Percentiles rank a stretch among this genome's conserved stretches.
Conservation (phyloP, 805 yeast genomes). For the Starmerella powellii region DNA sequence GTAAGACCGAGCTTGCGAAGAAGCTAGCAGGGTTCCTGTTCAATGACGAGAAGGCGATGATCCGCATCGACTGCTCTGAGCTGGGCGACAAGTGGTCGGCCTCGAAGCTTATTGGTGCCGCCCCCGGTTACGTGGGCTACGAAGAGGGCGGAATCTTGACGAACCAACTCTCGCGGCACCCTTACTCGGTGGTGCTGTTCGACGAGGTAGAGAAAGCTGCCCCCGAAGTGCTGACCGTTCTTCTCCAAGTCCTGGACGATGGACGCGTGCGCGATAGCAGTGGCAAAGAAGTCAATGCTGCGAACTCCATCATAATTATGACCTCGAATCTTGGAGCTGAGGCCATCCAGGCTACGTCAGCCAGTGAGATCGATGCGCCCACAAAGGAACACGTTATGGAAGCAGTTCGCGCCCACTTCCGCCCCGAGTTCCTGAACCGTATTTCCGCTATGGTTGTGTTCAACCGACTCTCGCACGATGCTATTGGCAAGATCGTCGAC, state of each 20-base stretch:
- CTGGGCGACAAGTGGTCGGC: slow-evolving; percentile 91
- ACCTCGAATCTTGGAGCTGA: slow-evolving; percentile 96
- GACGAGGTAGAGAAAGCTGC: slow-evolving; percentile 99
- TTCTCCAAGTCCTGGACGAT: slow-evolving; percentile 87
- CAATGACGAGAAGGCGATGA: slow-evolving; percentile 93
- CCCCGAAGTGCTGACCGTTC: slow-evolving; percentile 87
- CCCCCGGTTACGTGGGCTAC: slow-evolving; percentile 94
- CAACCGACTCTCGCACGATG: slow-evolving; percentile 82
- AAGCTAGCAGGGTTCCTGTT: slow-evolving; percentile 91
- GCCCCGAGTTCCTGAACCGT: slow-evolving; percentile 96
- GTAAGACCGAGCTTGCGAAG: slow-evolving; percentile 96
- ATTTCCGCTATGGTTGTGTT: slow-evolving; percentile 86
- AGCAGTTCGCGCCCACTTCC: slow-evolving; percentile 75
- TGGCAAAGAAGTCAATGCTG: slow-evolving; percentile 86
- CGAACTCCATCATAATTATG: slow-evolving; percentile 87
- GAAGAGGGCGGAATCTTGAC: slow-evolving; percentile 97
- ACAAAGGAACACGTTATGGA: slow-evolving; percentile 72
- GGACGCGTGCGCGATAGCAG: slow-evolving; percentile 91
- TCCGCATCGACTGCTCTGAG: slow-evolving; percentile 95
- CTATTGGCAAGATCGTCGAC: slow-evolving; percentile 82
- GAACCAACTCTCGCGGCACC: slow-evolving; percentile 78
- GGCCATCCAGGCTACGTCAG: slow-evolving; percentile 57
- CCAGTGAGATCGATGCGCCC: slow-evolving; percentile 44
- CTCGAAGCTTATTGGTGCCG: slow-evolving; percentile 89
- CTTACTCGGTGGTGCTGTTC: slow-evolving; percentile 89